Base-by-base conservation (phyloP, 345 rosid species). In the Populus simonii region DNA sequence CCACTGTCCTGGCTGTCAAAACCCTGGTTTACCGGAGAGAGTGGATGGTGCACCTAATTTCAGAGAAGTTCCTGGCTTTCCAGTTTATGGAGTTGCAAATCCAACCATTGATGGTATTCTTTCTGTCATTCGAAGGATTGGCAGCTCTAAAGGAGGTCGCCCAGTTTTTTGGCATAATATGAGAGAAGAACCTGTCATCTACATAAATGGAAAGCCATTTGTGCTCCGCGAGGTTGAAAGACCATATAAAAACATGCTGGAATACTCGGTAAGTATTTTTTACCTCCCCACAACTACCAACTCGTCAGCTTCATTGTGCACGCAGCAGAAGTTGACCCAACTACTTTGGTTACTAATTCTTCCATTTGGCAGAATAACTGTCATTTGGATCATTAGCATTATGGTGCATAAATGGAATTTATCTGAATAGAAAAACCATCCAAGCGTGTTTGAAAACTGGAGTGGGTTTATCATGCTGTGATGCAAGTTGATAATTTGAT, bases 171-270 rank as follows among this genome's bases (percentile, higher is more conserved):
- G 99, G 99, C 99, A 96, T 79, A 96, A 96, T 76, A 93, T 93
- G 97, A 88, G 99, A 85, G 99, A 96, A 88, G 99, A 96, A 82
- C 96, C 99, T 75, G 99, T 96, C 78, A 93, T 93, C 82, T 96
- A 96, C 83, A 93, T 93, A 80, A 92, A 91, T 68, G 96, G 99
- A 76, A 93, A 92, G 81, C 99, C 99, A 25, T 96, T 96, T 87
- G 99, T 96, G 69, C 96, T 95, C 62, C 97, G 99, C 49, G 99
- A 93, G 83, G 98, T 91, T 78, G 99, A 95, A 83, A 88, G 99
- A 70, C 99, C 99, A 69, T 92, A 79, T 86, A 95, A 95, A 78
- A 95, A 95, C 87, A 93, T 95, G 99, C 89, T 90, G 70, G 99
- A 95, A 74, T 95, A 95, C 82, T 85, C 99, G 90, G 98, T 95